A percentile compares a stretch with the other conserved stretches of the same genome.
These are phyloP conservation scores for Raffaelea arxii DNA, from an alignment of 2,329 filamentous ascomycete genomes.

Conservation along the genomic window DNA sequence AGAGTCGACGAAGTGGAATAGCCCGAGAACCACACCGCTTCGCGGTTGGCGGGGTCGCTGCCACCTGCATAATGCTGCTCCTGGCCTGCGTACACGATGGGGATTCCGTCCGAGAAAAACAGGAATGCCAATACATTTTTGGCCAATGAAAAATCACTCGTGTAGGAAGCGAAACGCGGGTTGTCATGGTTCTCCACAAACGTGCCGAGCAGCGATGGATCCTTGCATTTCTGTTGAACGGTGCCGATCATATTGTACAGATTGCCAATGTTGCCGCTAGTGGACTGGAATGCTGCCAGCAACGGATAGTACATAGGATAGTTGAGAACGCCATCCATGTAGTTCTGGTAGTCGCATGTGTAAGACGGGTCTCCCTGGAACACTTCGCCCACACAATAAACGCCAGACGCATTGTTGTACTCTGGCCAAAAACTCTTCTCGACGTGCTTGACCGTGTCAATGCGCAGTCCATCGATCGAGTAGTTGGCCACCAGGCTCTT, in stretches of 20 bases:
- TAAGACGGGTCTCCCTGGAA: constrained; percentile 42
- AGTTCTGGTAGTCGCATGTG: constrained; percentile 40
- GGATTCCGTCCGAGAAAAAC: constrained; percentile 33
- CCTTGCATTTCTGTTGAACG: constrained; percentile 26
- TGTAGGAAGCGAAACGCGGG: constrained; percentile 40
- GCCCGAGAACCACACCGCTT: constrained; percentile 46
- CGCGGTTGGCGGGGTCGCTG: constrained; percentile 41
- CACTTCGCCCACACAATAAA: constrained; percentile 53
- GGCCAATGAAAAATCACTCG: constrained; percentile 42
- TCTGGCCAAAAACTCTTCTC: constrained; percentile 46
- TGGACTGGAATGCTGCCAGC: constrained; percentile 22
- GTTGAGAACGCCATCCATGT: constrained; percentile 50
- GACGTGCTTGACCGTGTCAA: constrained; percentile 54
- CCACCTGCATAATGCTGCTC: constrained; percentile 49
- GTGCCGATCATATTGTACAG: constrained; percentile 28
- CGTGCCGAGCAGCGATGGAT: constrained; percentile 35
- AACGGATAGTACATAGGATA: constrained; percentile 38
- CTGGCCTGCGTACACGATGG: constrained; percentile 56
- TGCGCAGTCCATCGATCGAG: constrained; percentile 49
- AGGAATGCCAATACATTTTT: constrained; percentile 50
- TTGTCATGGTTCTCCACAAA: constrained; percentile 54
- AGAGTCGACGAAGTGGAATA: constrained; percentile 36
- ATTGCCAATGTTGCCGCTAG: constrained; percentile 25
- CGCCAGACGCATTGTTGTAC: constrained; percentile 43
- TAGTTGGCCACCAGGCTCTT: constrained; percentile 47